Evolutionary conservation across 1,284 basidiomycete genomes (phyloP).

Genomic region (Ganoderma leucocontextum): DNA sequence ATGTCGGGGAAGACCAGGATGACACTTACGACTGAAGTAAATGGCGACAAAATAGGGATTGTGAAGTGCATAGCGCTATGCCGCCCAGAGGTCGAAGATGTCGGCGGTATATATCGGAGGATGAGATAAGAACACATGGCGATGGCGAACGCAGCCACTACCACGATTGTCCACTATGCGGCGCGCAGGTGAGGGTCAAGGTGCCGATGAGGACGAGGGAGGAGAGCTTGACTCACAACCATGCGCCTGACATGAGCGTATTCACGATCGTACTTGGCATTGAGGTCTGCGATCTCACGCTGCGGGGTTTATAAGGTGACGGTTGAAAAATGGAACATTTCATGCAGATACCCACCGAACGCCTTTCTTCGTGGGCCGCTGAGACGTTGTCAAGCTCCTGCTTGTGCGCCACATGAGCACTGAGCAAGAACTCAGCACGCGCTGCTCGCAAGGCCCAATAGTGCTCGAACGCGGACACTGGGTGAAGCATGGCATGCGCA

Average conservation of each 20-base stretch:
- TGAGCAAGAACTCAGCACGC: constrained; percentile 64
- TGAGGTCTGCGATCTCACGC: constrained; percentile 19
- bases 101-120: background rate
- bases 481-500: constrained; percentile 12
- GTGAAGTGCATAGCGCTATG: constrained; percentile 62
- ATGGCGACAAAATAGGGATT: constrained; percentile 74
- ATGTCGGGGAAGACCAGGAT: constrained; percentile 32
- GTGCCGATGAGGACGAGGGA: background rate
- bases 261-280: constrained; percentile 13
- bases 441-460: constrained; percentile 71
- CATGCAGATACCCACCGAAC: constrained; percentile 47
- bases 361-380: constrained; percentile 52
- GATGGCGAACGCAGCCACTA: background rate
- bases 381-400: constrained; percentile 53
- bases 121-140: background rate
- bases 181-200: background rate
- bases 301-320: background rate
- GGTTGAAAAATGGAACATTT: background rate
- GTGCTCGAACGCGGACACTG: constrained; percentile 46
- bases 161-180: constrained; percentile 19
- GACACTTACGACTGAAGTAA: constrained; percentile 65
- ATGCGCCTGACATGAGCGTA: constrained; percentile 15
- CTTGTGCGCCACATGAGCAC: constrained; percentile 54
- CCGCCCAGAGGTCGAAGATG: constrained; percentile 40
- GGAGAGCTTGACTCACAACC: constrained; percentile 13